These are phyloP conservation scores for Przewalskia tangutica DNA, from an alignment of 257 asterid species.

Conservation along the genomic window DNA sequence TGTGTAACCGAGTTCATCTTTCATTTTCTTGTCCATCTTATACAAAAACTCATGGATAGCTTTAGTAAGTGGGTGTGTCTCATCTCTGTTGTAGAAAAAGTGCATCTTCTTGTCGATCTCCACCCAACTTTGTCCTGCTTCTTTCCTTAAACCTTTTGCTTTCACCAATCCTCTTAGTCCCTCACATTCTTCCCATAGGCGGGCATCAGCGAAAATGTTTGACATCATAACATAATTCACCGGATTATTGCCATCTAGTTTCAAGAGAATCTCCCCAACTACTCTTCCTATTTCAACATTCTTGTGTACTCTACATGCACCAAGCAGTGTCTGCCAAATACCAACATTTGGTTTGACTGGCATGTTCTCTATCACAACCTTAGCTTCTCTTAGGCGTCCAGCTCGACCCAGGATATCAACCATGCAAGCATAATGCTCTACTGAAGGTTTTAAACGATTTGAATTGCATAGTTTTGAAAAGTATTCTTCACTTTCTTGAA, in stretches of 20 bases:
- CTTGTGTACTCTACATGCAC: slow-evolving; percentile 43
- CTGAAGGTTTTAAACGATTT: slow-evolving; percentile 25
- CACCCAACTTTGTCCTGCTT: slow-evolving; percentile 53
- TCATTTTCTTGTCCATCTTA: slow-evolving; percentile 35
- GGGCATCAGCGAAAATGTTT: slow-evolving; percentile 40
- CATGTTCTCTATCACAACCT: slow-evolving; percentile 39
- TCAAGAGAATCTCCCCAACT: slow-evolving; percentile 36
- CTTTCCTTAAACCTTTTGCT: slow-evolving; percentile 44
- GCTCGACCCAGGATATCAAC: slow-evolving; percentile 55
- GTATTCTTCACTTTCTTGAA: slow-evolving; percentile 39
- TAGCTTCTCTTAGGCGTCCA: slow-evolving; percentile 47
- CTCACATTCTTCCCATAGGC: slow-evolving; percentile 47
- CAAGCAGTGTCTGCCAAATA: slow-evolving; percentile 55
- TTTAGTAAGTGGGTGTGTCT: slow-evolving; percentile 24
- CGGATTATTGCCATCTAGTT: slow-evolving; percentile 40
- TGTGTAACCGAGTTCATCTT: slow-evolving; percentile 26
- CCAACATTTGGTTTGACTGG: slow-evolving; percentile 42
- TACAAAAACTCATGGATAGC: slow-evolving; percentile 24
- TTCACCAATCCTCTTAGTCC: slow-evolving; percentile 28
- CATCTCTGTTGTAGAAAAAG: slow-evolving; percentile 39
- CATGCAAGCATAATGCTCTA: slow-evolving; percentile 64
- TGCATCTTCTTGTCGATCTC: slow-evolving; percentile 36
- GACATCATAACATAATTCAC: slow-evolving; percentile 48
- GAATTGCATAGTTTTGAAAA: slow-evolving; percentile 36
- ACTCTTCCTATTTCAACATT: slow-evolving; percentile 39